Evolutionary conservation across 148 eudicot genomes (phyloP), one percentile per base, ranked within the genome.

Genomic region (Camellia lanceoleosa): DNA sequence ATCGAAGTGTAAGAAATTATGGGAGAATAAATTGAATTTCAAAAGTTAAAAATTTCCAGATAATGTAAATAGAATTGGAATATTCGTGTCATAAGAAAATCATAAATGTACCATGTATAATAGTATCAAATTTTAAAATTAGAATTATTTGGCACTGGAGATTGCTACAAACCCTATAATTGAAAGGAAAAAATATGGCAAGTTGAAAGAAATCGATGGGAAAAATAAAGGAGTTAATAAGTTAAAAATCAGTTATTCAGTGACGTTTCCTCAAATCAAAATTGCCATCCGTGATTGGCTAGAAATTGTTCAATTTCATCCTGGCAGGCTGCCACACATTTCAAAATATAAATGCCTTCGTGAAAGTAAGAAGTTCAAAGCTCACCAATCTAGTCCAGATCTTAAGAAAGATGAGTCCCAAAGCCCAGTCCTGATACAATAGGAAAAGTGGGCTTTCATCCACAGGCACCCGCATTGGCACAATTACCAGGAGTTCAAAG

Each of bases 361-460:
- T 20, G n/a, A 23, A 78, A 30, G 38, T 67, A 2, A 2, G 47
- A 67, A 66, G 79, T 38, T 12, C 3, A 70, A 69, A 9, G 79
- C 97, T 87, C 63, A 93, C 99, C 97, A 93, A 80, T 87, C 95
- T 87, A 19, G 98, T 96, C 99, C 99, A 93, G 74, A 93, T 91
- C 89, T 92, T 93, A n/a, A 96, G 84, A 80, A 96, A 93, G 74
- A 92, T 88, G 1, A 96, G 91, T 49, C 99, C 99, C 77, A 93
- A 83, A 75, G 97, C 99, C 98, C 99, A 96, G 81, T 93, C 99
- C 80, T 96, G 99, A 87, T 92, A 96, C 63, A 96, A 85, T 69
- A 92, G 97, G 86, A 96, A 96, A 65, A 96, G 97, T 44, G 99
- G 99, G 87, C 99, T 96, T 84, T 96, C 99, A 85, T 96, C 94